Conservation (phyloP, 306 rosid genomes). For the Crotalaria pallida region DNA sequence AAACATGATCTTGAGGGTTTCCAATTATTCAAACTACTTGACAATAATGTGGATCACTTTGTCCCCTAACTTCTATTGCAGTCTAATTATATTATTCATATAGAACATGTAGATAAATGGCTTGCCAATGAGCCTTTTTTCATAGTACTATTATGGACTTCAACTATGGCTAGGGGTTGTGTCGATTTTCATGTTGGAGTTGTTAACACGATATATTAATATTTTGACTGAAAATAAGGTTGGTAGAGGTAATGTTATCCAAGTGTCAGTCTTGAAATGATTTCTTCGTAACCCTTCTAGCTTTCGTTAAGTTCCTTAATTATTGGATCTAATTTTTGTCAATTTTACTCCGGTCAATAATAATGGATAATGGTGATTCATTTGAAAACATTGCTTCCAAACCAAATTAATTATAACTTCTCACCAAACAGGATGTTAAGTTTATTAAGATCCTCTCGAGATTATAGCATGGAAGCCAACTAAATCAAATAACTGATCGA, state of each 20-base stretch:
- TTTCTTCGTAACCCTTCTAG: not conserved
- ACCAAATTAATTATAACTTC: no score
- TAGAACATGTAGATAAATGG: not conserved
- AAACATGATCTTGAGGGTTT: not conserved
- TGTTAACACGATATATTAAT: not conserved
- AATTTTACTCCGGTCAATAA: not conserved
- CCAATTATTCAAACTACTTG: not conserved
- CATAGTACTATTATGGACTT: not conserved
- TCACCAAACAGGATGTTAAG: no score
- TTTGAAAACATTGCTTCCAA: no score
- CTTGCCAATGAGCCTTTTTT: not conserved
- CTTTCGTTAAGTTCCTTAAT: not conserved
- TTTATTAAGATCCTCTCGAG: no score
- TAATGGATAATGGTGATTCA: no score
- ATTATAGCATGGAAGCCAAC: no score
- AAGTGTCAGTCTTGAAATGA: not conserved
- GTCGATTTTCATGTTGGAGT: not conserved
- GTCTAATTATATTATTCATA: not conserved
- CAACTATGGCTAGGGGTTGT: not conserved
- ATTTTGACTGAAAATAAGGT: not conserved
- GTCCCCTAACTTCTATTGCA: not conserved
- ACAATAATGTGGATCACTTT: not conserved
- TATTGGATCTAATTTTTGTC: not conserved
- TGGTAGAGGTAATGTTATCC: not conserved
- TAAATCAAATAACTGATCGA: no score